Conservation (phyloP, 345 rosid species). For the Hypericum perforatum region DNA sequence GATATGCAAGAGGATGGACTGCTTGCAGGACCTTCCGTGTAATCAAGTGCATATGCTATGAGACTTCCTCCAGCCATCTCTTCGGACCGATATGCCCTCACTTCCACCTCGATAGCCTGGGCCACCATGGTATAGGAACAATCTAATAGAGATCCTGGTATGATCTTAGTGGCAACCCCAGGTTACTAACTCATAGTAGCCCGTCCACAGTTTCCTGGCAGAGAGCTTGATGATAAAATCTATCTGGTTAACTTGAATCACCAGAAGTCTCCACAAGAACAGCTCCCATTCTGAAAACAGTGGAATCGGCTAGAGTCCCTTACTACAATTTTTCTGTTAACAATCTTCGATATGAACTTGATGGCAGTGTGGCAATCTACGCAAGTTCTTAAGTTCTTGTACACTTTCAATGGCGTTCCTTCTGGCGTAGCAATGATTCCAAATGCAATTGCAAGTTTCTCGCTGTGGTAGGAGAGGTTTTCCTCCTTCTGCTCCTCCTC, state of each 20-base stretch:
- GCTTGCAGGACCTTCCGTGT: too few relatives aligned
- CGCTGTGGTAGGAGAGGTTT: conserved; percentile 72
- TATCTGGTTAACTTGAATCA: conserved; percentile 20
- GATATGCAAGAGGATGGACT: too few relatives aligned
- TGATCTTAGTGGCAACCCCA: too few relatives aligned
- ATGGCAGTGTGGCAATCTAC: conserved; percentile 82
- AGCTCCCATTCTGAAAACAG: conserved; percentile 66
- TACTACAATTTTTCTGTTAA: conserved; percentile 54
- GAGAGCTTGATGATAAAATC: not conserved
- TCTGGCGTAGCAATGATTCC: conserved; percentile 59
- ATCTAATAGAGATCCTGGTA: too few relatives aligned
- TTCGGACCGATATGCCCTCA: too few relatives aligned
- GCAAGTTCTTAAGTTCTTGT: conserved; percentile 82
- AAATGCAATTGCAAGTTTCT: conserved; percentile 85
- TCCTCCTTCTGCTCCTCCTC: conserved; percentile 91
- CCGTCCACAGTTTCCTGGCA: too few relatives aligned
- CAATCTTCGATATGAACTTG: conserved; percentile 73
- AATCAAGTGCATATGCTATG: too few relatives aligned
- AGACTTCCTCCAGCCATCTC: too few relatives aligned
- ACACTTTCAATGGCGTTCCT: conserved; percentile 62
- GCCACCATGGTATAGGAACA: too few relatives aligned
- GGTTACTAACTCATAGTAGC: too few relatives aligned
- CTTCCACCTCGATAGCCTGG: too few relatives aligned
- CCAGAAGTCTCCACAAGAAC: conserved; percentile 90
- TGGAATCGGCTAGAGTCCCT: conserved; percentile 81